Conservation (phyloP, 768 basidiomycete genomes). For the Daedaleopsis nitida region DNA sequence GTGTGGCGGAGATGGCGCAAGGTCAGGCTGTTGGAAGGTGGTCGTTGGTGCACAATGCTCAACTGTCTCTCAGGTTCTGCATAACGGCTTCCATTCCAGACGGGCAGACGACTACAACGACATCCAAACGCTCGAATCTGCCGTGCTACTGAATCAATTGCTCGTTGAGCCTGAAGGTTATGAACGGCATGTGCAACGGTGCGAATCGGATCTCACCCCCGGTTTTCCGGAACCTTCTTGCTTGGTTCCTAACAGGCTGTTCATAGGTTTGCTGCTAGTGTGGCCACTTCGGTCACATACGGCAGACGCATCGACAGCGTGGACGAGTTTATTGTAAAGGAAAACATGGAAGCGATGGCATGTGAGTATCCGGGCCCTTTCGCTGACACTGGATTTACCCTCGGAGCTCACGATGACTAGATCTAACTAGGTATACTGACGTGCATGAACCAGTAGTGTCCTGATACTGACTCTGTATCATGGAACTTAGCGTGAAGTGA, state of each 20-base stretch:
- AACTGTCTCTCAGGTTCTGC: slow-evolving; percentile 38
- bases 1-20: slow-evolving; percentile 51
- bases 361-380: slow-evolving; percentile 32
- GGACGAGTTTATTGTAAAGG: slow-evolving; percentile 50
- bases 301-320: slow-evolving; percentile 45
- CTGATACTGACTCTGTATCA: background rate
- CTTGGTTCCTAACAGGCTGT: background rate
- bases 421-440: slow-evolving; percentile 22
- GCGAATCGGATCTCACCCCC: background rate
- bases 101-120: slow-evolving; percentile 46
- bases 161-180: slow-evolving; percentile 40
- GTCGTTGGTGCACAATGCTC: background rate
- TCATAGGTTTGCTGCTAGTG: slow-evolving; percentile 45
- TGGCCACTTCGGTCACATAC: slow-evolving; percentile 47
- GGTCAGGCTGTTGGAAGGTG: slow-evolving; percentile 25
- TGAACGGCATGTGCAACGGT: slow-evolving; percentile 46
- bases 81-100: slow-evolving; percentile 44
- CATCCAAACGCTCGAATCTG: slow-evolving; percentile 51
- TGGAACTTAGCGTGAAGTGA: slow-evolving; percentile 37
- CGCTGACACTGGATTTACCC: too few species aligned
- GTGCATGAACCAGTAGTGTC: background rate
- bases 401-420: background rate
- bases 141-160: slow-evolving; percentile 44
- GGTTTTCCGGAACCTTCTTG: background rate
- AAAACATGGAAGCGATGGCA: slow-evolving; percentile 45